Conservation (phyloP, 495 filamentous ascomycete species). For the Penicillium flavigenum region DNA sequence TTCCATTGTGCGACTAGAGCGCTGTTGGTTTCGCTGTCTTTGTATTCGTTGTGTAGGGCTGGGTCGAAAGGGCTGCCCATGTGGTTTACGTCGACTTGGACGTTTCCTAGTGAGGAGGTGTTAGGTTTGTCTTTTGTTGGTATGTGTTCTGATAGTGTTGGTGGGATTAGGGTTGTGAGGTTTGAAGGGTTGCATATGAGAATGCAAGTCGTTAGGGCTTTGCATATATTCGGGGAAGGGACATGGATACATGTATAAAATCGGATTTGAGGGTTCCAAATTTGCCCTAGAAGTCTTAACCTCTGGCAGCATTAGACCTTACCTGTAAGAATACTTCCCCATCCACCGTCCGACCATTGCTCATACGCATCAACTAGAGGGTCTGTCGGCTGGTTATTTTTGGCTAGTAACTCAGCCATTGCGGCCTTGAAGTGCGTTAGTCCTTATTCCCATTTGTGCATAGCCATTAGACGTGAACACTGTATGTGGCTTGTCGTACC, state of each 20-base stretch:
- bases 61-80: constrained; percentile 44
- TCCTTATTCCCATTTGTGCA: not conserved
- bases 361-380: constrained; percentile 41
- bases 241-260: no score
- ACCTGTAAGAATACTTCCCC: constrained; percentile 51
- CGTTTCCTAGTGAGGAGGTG: constrained; percentile 40
- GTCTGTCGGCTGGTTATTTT: constrained; percentile 31
- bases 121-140: not conserved
- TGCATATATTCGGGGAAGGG: no score
- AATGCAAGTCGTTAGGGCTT: no score
- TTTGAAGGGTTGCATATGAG: no score
- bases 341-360: constrained; percentile 51
- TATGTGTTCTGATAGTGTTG: not conserved
- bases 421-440: constrained; percentile 36
- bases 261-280: not conserved
- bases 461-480: not conserved
- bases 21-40: constrained; percentile 20
- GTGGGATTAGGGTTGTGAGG: not conserved
- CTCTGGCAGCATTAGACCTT: not conserved
- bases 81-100: constrained; percentile 57
- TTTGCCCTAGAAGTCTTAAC: not conserved
- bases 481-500: constrained; percentile 27
- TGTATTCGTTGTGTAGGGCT: constrained; percentile 39
- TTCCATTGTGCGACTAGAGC: constrained; percentile 41
- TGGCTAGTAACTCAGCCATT: constrained; percentile 50